phyloP scores from a whole-genome alignment of 2,329 filamentous ascomycete species.

The Cytospora paraplurivora region DNA sequence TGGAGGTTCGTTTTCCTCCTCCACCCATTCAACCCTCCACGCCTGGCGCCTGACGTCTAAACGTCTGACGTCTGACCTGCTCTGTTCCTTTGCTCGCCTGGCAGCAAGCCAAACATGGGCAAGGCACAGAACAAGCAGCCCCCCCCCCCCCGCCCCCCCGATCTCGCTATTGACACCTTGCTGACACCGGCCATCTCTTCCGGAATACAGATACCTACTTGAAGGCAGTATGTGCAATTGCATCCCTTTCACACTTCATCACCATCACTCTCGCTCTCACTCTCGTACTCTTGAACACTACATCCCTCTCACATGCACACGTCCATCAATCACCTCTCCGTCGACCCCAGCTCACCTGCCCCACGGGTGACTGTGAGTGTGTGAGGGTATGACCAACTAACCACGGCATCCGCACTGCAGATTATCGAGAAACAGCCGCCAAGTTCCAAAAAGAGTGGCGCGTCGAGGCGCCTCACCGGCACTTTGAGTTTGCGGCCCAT shows the following conservation, averaged over 20 bases:
- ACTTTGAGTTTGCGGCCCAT: constrained; percentile 65
- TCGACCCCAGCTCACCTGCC: constrained; percentile 5
- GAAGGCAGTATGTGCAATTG: constrained; percentile 59
- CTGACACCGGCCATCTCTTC: constrained; percentile 17
- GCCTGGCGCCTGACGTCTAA: constrained; percentile 12
- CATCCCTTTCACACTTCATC: constrained; percentile 14
- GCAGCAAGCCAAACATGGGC: background rate
- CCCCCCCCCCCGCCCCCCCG: background rate
- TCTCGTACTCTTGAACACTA: background rate
- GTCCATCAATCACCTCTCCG: background rate
- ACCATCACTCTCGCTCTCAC: constrained; percentile 15
- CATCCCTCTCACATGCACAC: background rate
- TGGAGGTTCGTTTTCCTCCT: constrained; percentile 61
- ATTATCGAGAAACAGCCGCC: constrained; percentile 68
- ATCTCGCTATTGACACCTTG: constrained; percentile 33
- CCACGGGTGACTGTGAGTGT: constrained; percentile 4
- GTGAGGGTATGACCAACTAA: constrained; percentile 31
- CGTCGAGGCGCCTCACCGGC: constrained; percentile 61
- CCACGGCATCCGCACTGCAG: constrained; percentile 46
- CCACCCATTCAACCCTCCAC: constrained; percentile 26
- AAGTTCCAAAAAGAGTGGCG: constrained; percentile 72
- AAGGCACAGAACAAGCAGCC: background rate
- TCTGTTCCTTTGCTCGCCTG: constrained; percentile 5
- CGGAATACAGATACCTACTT: constrained; percentile 54
- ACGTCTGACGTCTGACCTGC: constrained; percentile 13